Percentiles rank a stretch among this genome's conserved stretches.
These are phyloP conservation scores for Verticillium zaregamsianum DNA, from an alignment of 2,329 filamentous ascomycete species.

Conservation along the genomic window DNA sequence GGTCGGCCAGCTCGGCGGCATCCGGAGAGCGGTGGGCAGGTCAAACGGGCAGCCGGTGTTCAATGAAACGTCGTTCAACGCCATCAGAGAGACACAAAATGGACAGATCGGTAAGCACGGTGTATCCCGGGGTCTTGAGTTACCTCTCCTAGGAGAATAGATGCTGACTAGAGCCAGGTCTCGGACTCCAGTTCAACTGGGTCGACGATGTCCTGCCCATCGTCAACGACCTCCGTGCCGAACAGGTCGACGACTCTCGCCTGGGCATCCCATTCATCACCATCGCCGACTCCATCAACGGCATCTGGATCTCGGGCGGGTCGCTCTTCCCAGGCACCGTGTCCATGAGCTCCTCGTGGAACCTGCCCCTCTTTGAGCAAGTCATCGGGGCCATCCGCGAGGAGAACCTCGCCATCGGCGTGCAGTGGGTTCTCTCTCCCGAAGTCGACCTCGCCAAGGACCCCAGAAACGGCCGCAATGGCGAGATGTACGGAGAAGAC, in stretches of 20 bases:
- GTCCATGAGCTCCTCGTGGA: conserved; percentile 24
- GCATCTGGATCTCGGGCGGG: conserved; percentile 22
- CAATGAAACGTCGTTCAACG: conserved; percentile 6
- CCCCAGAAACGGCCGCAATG: conserved; percentile 19
- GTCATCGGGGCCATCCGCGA: conserved; percentile 22
- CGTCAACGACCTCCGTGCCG: conserved; percentile 17
- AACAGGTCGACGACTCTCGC: conserved; percentile 14
- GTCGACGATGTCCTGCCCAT: conserved; percentile 20
- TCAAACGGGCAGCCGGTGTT: background rate
- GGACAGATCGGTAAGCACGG: conserved; percentile 6
- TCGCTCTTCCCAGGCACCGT: conserved; percentile 25
- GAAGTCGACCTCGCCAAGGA: conserved; percentile 27
- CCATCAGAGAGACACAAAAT: conserved; percentile 6
- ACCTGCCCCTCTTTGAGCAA: conserved; percentile 22
- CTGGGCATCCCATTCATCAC: conserved; percentile 20
- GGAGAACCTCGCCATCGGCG: conserved; percentile 24
- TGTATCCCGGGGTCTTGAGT: background rate
- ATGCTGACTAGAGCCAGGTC: conserved; percentile 12
- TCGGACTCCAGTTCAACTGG: conserved; percentile 23
- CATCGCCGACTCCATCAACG: conserved; percentile 23
- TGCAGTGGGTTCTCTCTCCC: conserved; percentile 27
- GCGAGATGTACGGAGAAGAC: conserved; percentile 25
- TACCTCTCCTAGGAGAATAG: too few species aligned
- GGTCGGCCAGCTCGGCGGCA: conserved; percentile 7
- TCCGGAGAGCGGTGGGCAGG: conserved; percentile 6